Conservation (phyloP, 2,329 filamentous ascomycete genomes). For the Scytalidium lignicola region DNA sequence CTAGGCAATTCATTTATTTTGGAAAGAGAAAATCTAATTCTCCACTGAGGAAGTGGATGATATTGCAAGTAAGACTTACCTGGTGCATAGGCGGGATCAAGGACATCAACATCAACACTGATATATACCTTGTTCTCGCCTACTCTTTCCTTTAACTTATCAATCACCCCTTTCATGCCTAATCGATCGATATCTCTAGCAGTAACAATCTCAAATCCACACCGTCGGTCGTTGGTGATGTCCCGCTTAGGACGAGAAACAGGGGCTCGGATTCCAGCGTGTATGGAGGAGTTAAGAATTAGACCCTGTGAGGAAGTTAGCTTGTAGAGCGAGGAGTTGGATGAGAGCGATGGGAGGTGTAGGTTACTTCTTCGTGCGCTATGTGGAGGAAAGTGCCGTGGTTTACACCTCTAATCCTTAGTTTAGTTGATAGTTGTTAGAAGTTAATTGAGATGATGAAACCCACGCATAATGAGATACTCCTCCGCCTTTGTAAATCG, state of each 20-base stretch:
- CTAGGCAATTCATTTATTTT: too few relatives aligned
- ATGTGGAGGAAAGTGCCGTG: conserved; percentile 10
- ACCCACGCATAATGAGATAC: conserved; percentile 17
- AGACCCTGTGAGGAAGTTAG: conserved; percentile 29
- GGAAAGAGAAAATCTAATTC: too few relatives aligned
- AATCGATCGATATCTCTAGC: conserved; percentile 45
- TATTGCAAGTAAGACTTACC: conserved; percentile 35
- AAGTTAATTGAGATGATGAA: not conserved
- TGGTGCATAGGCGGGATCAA: conserved; percentile 45
- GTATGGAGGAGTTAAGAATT: conserved; percentile 43
- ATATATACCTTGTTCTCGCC: conserved; percentile 47
- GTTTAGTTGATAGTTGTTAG: not conserved
- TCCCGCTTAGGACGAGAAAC: conserved; percentile 33
- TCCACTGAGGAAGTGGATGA: too few relatives aligned
- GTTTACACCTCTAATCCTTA: conserved; percentile 1
- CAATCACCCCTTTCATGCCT: conserved; percentile 37
- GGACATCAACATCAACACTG: conserved; percentile 45
- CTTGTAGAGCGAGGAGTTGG: not conserved
- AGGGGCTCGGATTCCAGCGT: conserved; percentile 13
- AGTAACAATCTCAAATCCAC: conserved; percentile 53
- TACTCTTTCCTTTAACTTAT: conserved; percentile 41
- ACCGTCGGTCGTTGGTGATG: conserved; percentile 49
- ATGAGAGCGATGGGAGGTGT: not conserved
- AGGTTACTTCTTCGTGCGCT: conserved; percentile 5
- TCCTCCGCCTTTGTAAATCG: not conserved